Conservation (phyloP, 305 asterid species). For the Nicotiana rustica region DNA sequence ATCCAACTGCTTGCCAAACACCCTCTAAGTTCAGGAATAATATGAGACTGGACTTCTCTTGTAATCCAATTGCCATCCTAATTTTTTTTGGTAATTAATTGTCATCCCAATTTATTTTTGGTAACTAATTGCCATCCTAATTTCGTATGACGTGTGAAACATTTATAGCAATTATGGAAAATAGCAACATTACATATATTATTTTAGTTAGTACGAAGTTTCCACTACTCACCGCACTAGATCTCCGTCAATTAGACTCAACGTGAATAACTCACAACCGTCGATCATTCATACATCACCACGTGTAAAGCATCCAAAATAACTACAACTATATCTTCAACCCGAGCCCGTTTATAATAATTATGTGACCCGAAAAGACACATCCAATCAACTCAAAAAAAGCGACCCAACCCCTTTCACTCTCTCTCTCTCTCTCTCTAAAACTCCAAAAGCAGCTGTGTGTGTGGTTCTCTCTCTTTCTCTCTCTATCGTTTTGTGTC, state of each 20-base stretch:
- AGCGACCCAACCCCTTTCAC: slow-evolving; percentile 25
- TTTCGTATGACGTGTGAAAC: too few species aligned
- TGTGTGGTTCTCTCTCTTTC: slow-evolving; percentile 31
- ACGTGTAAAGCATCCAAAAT: neutral
- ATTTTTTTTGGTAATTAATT: too few species aligned
- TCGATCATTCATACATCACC: neutral
- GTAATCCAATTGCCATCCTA: too few species aligned
- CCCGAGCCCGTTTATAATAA: slow-evolving; percentile 19
- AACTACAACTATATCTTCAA: neutral
- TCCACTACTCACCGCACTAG: slow-evolving; percentile 10
- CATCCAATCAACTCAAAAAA: slow-evolving; percentile 25
- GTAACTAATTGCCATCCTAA: too few species aligned
- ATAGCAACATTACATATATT: neutral
- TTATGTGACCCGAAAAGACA: slow-evolving; percentile 22
- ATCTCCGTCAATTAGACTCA: slow-evolving; percentile 31
- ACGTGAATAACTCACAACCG: neutral
- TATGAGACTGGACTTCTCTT: too few species aligned
- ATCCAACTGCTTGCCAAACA: too few species aligned
- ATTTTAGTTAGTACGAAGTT: slow-evolving; percentile 4
- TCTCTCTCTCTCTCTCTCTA: slow-evolving; percentile 1
- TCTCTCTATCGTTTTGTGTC: slow-evolving; percentile 21
- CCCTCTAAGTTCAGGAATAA: too few species aligned
- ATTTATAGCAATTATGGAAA: neutral
- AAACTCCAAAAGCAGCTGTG: slow-evolving; percentile 20
- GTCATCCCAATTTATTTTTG: too few species aligned